phyloP scores from a whole-genome alignment of 805 yeast genomes.

The Starmerella floris region DNA sequence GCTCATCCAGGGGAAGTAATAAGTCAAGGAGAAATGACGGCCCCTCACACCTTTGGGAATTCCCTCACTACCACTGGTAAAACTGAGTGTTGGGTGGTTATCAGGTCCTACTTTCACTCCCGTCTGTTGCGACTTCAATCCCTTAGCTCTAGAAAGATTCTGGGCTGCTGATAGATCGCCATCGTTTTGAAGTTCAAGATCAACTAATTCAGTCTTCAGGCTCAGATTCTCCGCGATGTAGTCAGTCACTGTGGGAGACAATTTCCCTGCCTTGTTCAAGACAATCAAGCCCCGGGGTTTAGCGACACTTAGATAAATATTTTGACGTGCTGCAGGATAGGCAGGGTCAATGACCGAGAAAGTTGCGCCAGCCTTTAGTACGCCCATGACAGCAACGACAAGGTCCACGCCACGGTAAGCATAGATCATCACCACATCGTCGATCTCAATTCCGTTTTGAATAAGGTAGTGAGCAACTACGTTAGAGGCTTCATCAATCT shows the following conservation, averaged over 20 bases:
- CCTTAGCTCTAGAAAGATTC: slow-evolving; percentile 32
- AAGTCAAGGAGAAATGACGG: slow-evolving; percentile 90
- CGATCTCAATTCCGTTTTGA: slow-evolving; percentile 65
- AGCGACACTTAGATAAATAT: slow-evolving; percentile 82
- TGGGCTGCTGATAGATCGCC: slow-evolving; percentile 40
- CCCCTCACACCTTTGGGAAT: slow-evolving; percentile 97
- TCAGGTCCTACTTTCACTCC: slow-evolving; percentile 96
- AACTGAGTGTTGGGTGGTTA: slow-evolving; percentile 88
- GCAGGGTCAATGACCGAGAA: slow-evolving; percentile 98
- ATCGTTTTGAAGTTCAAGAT: slow-evolving; percentile 60
- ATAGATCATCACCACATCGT: slow-evolving; percentile 95
- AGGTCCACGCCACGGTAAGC: slow-evolving; percentile 96
- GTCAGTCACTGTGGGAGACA: slow-evolving; percentile 64
- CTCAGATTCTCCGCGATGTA: slow-evolving; percentile 62
- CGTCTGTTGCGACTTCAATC: slow-evolving; percentile 42
- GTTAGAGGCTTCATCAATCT: slow-evolving; percentile 86
- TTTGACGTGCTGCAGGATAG: slow-evolving; percentile 96
- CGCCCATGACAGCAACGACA: slow-evolving; percentile 95
- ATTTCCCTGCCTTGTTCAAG: slow-evolving; percentile 73
- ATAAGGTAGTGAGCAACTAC: slow-evolving; percentile 82
- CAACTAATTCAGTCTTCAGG: slow-evolving; percentile 61
- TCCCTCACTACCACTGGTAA: slow-evolving; percentile 97
- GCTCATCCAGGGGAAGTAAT: slow-evolving; percentile 99
- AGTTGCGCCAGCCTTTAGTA: slow-evolving; percentile 95
- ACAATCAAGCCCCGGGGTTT: slow-evolving; percentile 84